Base-by-base conservation (phyloP, 805 yeast species). In the Pichia nanzhaoensis region DNA sequence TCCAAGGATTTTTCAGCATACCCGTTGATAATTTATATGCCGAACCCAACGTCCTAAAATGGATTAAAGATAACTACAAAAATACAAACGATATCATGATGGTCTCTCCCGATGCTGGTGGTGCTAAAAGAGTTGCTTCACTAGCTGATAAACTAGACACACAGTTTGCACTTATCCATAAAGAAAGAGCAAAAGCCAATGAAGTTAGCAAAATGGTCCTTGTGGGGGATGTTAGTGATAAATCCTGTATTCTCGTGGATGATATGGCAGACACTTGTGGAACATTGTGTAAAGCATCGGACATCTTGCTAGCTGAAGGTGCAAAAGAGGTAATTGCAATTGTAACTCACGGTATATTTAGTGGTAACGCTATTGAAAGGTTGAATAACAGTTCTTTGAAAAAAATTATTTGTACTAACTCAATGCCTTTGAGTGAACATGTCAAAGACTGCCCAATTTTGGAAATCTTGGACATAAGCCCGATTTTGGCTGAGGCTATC, bases 201-300 rank as follows among this genome's bases (percentile, higher is more conserved):
- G 98, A 91, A 67, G 95, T 91, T 10, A 82, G 93, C 16, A 74
- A 85, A 55, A 91, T 91, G 99, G 96, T 91, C 21, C 73, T 91
- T 30, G 98, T 91, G 37, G 99, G 99, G 52, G 97, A 90, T 63
- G 99, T 91, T 34, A 68, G 78, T 3, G 79, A 80, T 48, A 88
- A 86, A 64, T 76, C 82, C 5, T 90, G 97, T 66, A 73, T 93
- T 20, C 69, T 91, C 51, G 86, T 91, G 30, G 99, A 91, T 64
- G 99, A 91, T 63, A 93, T 91, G 95, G 98, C 98, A 33, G 99
- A 91, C 61, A 91, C 99, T 5, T 91, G 98, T 67, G 98, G 99
- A 34, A 91, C 99, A 2, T 70, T 91, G 53, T 93, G 87, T 51
- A 91, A 91, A 65, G 98, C 98, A 1, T 91, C 96, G 10, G 95